Evolutionary conservation across 1,284 basidiomycete species (phyloP), one percentile per base, ranked within the genome.

Genomic region (Athelia sp.): DNA sequence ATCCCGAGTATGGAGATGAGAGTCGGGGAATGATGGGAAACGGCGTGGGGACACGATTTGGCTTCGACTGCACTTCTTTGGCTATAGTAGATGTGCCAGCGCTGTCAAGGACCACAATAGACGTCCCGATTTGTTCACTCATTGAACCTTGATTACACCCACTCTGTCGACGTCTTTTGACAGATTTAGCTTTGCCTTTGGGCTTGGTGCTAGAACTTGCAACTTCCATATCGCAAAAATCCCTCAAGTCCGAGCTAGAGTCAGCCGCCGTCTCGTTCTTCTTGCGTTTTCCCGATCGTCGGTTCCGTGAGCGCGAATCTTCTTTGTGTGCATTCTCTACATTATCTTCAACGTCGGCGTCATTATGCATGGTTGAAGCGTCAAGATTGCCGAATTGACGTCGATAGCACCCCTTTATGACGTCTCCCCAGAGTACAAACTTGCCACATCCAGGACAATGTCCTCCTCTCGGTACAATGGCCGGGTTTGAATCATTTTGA

Each of bases 391-490:
- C 74, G 26, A 4, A 29, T 4, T 29, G 26, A 13, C 26, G 26
- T 2, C 84, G 74, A 61, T 84, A 90, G 53, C 76, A 82, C 0
- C 82, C 84, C 10, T 83, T 74, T 15, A 92, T 70, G 26, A 91
- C 62, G 54, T 90, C 82, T 9, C 86, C 86, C 89, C 89, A 93
- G 1, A 86, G 69, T 1, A 76, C 68, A 52, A 80, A 78, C 0
- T 64, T 61, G 0, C 61, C 50, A 57, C 90, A 92, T 0, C 69
- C 63, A 3, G 66, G 70, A 59, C 90, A 93, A 1, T 61, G 51
- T 2, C 87, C 88, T 1, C 75, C 75, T 31, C 79, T 73, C 0
- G 87, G 88, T 18, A 92, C 68, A 31, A 90, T 62, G n/a, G 64
- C n/a, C n/a, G 60, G 10, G 61, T 54, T 17, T 62, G 48, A 9